A percentile compares a stretch with the other conserved stretches of the same genome.
phyloP scores from a whole-genome alignment of 495 filamentous ascomycete genomes.

The Sphaerosporella brunnea region DNA sequence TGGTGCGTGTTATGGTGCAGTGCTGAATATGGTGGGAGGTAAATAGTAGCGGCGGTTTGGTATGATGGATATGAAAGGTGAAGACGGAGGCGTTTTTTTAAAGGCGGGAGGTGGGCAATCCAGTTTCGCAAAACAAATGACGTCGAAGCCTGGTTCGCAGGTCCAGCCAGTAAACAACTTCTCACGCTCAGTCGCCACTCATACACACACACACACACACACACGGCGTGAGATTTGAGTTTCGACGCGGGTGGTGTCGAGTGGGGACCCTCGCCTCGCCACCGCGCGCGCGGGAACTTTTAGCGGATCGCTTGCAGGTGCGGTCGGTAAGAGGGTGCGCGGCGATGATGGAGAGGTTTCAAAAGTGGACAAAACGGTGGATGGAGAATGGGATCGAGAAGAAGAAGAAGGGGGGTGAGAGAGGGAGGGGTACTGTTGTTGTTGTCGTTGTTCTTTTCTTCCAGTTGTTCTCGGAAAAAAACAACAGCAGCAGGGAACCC shows the following conservation, averaged over 20 bases:
- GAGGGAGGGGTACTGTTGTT: neutral
- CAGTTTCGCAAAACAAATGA: neutral
- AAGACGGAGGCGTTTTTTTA: neutral
- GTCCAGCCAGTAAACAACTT: too few relatives aligned
- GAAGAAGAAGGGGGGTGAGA: neutral
- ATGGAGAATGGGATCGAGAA: neutral
- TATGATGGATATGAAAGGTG: neutral
- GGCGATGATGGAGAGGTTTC: neutral
- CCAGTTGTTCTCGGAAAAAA: neutral
- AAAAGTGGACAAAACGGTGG: too few relatives aligned
- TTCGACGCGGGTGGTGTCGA: too few relatives aligned
- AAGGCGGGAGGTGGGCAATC: neutral
- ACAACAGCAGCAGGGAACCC: neutral
- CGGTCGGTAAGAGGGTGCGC: too few relatives aligned
- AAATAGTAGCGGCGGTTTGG: neutral
- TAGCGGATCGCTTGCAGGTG: too few relatives aligned
- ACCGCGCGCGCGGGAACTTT: too few relatives aligned
- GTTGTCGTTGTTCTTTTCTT: neutral
- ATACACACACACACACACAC: too few relatives aligned
- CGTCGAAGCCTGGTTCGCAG: too few relatives aligned
- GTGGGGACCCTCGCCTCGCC: too few relatives aligned
- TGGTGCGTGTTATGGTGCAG: neutral
- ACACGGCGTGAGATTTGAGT: too few relatives aligned
- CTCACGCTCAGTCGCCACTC: too few relatives aligned
- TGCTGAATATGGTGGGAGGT: neutral